Evolutionary conservation across 768 basidiomycete genomes (phyloP), one percentile per base, ranked within the genome.

Genomic region (Mycena filopes): DNA sequence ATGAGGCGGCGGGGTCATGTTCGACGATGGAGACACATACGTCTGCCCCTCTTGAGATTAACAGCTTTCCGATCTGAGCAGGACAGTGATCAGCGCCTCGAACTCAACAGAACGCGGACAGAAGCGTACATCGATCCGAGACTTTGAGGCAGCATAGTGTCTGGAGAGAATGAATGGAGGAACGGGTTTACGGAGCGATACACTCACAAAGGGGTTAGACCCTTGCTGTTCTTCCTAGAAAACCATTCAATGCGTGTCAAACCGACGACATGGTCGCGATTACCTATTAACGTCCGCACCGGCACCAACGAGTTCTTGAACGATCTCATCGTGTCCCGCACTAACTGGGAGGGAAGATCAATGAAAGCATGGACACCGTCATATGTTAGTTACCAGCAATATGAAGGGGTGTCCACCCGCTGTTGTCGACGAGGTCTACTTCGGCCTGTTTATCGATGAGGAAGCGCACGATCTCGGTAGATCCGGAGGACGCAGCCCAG

Each of bases 141-240:
- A 91, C 76, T 96, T 96, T 31, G 95, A 97, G 47, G 95, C 95
- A 29, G 95, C 94, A 73, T 97, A 97, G 78, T 96, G 94, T 71
- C 95, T 97, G 60, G 41, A 46, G 72, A 46, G 57, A 64, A 55
- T 72, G 50, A 65, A 66, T 41, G 54, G 56, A 33, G 64, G 63
- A 45, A 50, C 75, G 38, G 25, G 10, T 46, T 53, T 48, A 48
- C 51, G 61, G 58, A 49, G 31, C 55, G 48, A 42, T 53, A 60
- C 41, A 31, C 91, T 75, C 76, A 96, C 95, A 98, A 75, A 40
- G 95, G 86, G 3, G 91, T 93, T 28, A 95, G 77, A 12, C 94
- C 94, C 77, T 95, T 95, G 72, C 90, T 87, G 69, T 94, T 96
- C 73, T 78, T 86, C 73, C 84, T 88, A 78, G 69, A 66, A 48